Conservation (phyloP, 768 basidiomycete species). For the Lyophyllum decastes region DNA sequence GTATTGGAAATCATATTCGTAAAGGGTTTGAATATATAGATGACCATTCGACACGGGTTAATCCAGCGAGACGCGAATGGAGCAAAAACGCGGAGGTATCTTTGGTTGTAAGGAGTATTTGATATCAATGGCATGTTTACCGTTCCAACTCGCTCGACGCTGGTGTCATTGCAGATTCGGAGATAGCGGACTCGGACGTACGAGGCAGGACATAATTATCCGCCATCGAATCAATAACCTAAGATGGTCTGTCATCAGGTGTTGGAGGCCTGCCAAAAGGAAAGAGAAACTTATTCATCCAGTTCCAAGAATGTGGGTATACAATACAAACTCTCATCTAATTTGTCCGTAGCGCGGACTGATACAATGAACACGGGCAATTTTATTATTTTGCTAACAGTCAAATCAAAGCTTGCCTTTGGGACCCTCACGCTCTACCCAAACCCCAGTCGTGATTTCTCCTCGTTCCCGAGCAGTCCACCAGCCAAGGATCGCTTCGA, state of each 20-base stretch:
- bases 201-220: background rate
- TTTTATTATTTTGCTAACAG: background rate
- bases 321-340: too few species aligned
- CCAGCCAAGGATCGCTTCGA: constrained; percentile 71
- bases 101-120: constrained; percentile 9
- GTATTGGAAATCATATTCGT: background rate
- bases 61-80: background rate
- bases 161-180: background rate
- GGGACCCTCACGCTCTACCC: constrained; percentile 48
- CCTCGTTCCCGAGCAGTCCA: constrained; percentile 48
- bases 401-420: constrained; percentile 45
- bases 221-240: background rate
- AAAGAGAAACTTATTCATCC: background rate
- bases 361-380: background rate
- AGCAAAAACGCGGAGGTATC: constrained; percentile 7
- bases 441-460: constrained; percentile 61
- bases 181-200: background rate
- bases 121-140: background rate
- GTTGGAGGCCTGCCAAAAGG: background rate
- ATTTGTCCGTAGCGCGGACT: background rate
- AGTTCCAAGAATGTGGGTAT: too few species aligned
- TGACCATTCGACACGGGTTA: background rate
- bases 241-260: background rate
- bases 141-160: background rate
- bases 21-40: background rate